phyloP scores from a whole-genome alignment of 352 stramenopile species.

The Pythium pyrilobum region DNA sequence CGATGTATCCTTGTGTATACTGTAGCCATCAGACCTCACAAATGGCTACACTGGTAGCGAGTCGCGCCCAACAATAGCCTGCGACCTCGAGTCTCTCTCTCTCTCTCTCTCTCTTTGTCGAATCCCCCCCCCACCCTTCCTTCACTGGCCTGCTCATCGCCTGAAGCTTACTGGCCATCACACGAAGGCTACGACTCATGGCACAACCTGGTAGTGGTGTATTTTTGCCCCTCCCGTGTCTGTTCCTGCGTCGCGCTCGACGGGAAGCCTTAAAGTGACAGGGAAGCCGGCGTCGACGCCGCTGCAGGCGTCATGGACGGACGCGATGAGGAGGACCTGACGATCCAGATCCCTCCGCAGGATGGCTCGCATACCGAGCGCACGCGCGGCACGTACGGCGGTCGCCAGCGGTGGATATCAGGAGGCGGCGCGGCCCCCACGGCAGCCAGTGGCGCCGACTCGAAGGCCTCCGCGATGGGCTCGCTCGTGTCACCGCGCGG shows the following conservation, averaged over 20 bases:
- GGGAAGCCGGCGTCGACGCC: background rate
- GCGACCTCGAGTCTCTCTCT: background rate
- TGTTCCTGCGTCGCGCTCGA: background rate
- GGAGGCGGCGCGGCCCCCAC: slow-evolving; percentile 3
- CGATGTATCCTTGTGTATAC: background rate
- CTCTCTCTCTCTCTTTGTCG: too few relatives aligned
- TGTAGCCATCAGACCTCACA: too few relatives aligned
- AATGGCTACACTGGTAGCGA: too few relatives aligned
- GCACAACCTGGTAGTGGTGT: too few relatives aligned
- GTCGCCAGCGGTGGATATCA: slow-evolving; percentile 69
- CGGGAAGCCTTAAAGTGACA: too few relatives aligned
- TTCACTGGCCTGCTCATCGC: too few relatives aligned
- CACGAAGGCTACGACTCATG: too few relatives aligned
- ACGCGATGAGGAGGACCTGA: slow-evolving; percentile 60
- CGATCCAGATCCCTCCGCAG: slow-evolving; percentile 59
- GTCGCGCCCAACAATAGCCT: background rate
- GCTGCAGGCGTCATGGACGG: slow-evolving; percentile 15
- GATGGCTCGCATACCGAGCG: slow-evolving; percentile 73
- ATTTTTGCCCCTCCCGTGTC: background rate
- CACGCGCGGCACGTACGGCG: slow-evolving; percentile 59
- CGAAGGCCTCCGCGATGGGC: slow-evolving; percentile 26
- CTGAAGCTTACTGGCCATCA: too few relatives aligned
- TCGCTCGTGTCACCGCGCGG: slow-evolving; percentile 38
- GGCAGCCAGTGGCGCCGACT: slow-evolving; percentile 22
- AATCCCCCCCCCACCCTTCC: too few relatives aligned